Evolutionary conservation across 257 asterid genomes (phyloP).

Genomic region (Solanum gracilifrons): DNA sequence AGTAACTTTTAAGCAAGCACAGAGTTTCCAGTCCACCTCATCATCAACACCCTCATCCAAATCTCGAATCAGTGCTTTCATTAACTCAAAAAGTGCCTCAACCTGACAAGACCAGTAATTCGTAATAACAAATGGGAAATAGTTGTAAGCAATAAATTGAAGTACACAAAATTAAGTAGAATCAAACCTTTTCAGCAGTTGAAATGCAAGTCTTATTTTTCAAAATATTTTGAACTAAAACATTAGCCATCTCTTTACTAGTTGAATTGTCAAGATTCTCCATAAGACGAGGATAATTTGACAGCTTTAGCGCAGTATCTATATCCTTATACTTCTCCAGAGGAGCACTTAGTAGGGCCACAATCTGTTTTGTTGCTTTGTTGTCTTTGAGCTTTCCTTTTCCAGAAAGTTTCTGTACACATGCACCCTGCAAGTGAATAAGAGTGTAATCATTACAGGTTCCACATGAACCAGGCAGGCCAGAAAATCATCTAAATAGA

Average conservation of each 20-base stretch:
- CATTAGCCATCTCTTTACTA: constrained; percentile 91
- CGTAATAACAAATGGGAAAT: constrained; percentile 9
- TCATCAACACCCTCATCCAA: constrained; percentile 48
- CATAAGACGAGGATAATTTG: constrained; percentile 81
- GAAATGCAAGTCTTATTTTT: constrained; percentile 69
- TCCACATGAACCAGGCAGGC: background rate
- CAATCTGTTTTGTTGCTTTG: constrained; percentile 83
- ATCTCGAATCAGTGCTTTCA: constrained; percentile 80
- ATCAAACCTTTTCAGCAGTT: constrained; percentile 78
- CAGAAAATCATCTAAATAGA: background rate
- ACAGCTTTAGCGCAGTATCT: constrained; percentile 82
- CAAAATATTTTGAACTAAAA: constrained; percentile 76
- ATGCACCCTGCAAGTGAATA: constrained; percentile 59
- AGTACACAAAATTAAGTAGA: background rate
- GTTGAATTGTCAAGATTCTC: constrained; percentile 72
- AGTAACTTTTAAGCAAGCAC: background rate
- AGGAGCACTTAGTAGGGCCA: constrained; percentile 94
- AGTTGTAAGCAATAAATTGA: background rate
- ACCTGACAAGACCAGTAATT: constrained; percentile 47
- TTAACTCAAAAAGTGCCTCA: constrained; percentile 78
- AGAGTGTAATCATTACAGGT: background rate
- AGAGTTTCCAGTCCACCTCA: constrained; percentile 45
- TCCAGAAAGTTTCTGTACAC: constrained; percentile 72
- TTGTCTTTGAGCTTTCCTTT: constrained; percentile 75
- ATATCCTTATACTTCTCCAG: constrained; percentile 88